Conservation (phyloP, 2,329 filamentous ascomycete species). For the Claviceps fusiformis region DNA sequence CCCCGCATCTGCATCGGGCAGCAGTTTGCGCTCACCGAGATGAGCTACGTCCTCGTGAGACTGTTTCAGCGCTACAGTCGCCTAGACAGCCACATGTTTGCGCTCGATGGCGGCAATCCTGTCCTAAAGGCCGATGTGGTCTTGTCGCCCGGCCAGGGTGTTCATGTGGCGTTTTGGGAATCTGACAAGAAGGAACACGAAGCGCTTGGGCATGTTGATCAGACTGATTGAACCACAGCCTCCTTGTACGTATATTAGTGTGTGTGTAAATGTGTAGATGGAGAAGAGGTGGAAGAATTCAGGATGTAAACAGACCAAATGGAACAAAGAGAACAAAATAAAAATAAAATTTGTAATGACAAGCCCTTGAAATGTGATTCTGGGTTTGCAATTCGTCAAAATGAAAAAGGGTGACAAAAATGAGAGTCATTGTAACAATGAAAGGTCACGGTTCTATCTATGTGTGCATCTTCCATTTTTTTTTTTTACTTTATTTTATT, state of each 20-base stretch:
- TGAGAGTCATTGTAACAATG: neutral
- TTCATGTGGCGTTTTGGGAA: constrained; percentile 43
- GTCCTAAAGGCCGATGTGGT: constrained; percentile 46
- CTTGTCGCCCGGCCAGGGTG: constrained; percentile 43
- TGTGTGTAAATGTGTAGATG: neutral
- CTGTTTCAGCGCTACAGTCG: constrained; percentile 59
- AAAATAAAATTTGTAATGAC: too few relatives aligned
- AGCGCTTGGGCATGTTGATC: neutral
- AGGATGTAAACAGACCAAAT: too few relatives aligned
- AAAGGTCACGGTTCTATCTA: neutral
- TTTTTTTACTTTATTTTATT: neutral
- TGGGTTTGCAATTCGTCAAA: neutral
- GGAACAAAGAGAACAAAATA: too few relatives aligned
- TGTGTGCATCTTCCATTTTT: neutral
- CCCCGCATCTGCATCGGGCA: constrained; percentile 42
- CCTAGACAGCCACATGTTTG: constrained; percentile 43
- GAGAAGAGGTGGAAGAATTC: too few relatives aligned
- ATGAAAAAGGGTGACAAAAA: neutral
- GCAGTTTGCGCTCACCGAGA: constrained; percentile 46
- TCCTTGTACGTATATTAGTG: neutral
- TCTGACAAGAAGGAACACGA: constrained; percentile 15
- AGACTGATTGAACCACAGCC: neutral
- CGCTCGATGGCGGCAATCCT: constrained; percentile 40
- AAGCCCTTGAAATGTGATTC: too few relatives aligned
- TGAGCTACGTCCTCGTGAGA: constrained; percentile 54